phyloP scores from a whole-genome alignment of 345 rosid species.

The Carallia pectinifolia region DNA sequence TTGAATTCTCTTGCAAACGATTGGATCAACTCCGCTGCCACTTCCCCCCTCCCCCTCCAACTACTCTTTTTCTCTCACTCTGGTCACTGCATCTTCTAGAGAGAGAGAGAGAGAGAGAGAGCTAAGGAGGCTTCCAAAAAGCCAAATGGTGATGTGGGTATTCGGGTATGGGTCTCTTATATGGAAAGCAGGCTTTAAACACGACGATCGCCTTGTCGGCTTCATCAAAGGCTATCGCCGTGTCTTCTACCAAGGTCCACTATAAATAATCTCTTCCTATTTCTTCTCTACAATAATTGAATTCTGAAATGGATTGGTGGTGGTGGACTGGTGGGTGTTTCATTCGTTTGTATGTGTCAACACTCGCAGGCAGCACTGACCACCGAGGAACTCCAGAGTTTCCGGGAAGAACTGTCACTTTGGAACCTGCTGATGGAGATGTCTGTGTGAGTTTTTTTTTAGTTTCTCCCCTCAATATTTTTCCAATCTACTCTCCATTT shows the following conservation, averaged over 20 bases:
- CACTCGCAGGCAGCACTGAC: constrained; percentile 70
- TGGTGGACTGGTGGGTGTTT: too few species aligned
- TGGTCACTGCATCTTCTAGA: neutral
- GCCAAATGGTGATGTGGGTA: constrained; percentile 76
- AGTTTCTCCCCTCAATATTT: neutral
- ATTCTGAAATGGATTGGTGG: neutral
- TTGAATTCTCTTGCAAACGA: too few species aligned
- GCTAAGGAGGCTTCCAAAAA: neutral
- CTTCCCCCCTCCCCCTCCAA: neutral
- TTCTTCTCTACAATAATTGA: neutral
- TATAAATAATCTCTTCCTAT: neutral
- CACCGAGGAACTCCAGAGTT: constrained; percentile 83
- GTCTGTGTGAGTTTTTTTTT: constrained; percentile 55
- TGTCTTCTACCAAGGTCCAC: constrained; percentile 75
- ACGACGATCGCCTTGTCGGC: constrained; percentile 72
- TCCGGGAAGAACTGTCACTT: constrained; percentile 86
- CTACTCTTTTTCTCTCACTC: neutral
- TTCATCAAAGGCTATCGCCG: constrained; percentile 82
- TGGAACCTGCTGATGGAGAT: constrained; percentile 68
- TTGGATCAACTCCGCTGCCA: too few species aligned
- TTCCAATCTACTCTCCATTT: neutral
- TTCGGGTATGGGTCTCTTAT: constrained; percentile 87
- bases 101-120: neutral
- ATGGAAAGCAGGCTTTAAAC: constrained; percentile 81
- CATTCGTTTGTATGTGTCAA: constrained; percentile 7